Conservation (phyloP, 2,329 filamentous ascomycete species). For the Colletotrichum sp. region DNA sequence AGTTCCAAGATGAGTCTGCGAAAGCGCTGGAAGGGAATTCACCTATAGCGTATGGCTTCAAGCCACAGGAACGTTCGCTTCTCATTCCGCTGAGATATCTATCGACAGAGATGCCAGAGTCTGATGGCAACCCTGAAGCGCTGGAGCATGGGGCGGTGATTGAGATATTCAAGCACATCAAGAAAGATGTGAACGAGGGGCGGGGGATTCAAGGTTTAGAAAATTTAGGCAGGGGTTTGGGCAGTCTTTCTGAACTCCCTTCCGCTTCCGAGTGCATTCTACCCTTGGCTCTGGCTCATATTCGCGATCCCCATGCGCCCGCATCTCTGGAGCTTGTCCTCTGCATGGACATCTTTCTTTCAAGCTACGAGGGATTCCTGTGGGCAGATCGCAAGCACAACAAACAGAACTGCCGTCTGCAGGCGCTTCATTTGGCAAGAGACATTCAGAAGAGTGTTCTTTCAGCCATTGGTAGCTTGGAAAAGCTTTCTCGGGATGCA, state of each 20-base stretch:
- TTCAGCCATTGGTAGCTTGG: neutral
- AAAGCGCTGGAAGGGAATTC: too few species aligned
- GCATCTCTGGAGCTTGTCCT: neutral
- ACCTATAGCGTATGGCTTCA: too few species aligned
- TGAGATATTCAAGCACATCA: neutral
- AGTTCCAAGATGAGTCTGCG: too few species aligned
- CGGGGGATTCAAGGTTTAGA: neutral
- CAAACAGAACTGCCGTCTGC: neutral
- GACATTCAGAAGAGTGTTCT: neutral
- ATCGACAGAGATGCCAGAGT: neutral
- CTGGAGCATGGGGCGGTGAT: neutral
- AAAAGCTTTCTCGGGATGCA: neutral
- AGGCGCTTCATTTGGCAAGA: neutral
- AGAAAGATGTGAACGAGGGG: neutral
- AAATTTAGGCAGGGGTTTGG: neutral
- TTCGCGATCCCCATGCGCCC: fast-evolving
- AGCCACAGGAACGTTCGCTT: too few species aligned
- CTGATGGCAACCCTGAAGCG: neutral
- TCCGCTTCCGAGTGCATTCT: neutral
- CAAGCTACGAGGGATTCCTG: neutral
- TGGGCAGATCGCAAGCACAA: neutral
- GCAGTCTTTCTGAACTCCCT: too few species aligned
- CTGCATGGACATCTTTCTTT: neutral
- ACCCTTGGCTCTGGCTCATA: neutral
- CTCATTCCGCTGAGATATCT: neutral